phyloP scores from a whole-genome alignment of 257 asterid genomes.

The Solanum lignicaule region DNA sequence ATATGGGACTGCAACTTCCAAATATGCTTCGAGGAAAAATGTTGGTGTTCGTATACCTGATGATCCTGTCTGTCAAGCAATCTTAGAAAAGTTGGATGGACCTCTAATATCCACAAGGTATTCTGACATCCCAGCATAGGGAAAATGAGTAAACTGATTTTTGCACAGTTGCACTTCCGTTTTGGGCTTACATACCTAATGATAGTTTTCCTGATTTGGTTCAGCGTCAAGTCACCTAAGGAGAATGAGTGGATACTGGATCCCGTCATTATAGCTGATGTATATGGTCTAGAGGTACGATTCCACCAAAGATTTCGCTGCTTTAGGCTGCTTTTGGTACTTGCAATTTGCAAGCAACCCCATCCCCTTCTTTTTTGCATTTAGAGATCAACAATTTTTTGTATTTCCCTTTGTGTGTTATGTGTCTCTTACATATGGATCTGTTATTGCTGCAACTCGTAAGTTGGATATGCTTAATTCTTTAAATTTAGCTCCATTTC shows the following conservation, averaged over 20 bases:
- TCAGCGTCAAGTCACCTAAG: conserved; percentile 69
- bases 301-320: neutral
- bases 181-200: neutral
- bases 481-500: neutral
- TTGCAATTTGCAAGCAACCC: neutral
- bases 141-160: neutral
- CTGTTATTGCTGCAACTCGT: neutral
- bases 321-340: neutral
- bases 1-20: conserved; percentile 65
- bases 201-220: conserved; percentile 10
- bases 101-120: conserved; percentile 92
- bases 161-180: neutral
- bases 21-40: conserved; percentile 56
- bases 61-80: conserved; percentile 73
- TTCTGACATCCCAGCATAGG: neutral
- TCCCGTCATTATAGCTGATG: conserved; percentile 82
- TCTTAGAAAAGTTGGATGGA: conserved; percentile 63
- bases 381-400: neutral
- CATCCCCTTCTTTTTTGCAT: neutral
- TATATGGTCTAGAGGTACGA: conserved; percentile 83
- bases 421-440: neutral
- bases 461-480: neutral
- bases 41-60: conserved; percentile 91
- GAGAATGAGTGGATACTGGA: conserved; percentile 86
- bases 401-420: neutral